phyloP scores from a whole-genome alignment of 495 filamentous ascomycete species.

The Aspergillus kassunensis region DNA sequence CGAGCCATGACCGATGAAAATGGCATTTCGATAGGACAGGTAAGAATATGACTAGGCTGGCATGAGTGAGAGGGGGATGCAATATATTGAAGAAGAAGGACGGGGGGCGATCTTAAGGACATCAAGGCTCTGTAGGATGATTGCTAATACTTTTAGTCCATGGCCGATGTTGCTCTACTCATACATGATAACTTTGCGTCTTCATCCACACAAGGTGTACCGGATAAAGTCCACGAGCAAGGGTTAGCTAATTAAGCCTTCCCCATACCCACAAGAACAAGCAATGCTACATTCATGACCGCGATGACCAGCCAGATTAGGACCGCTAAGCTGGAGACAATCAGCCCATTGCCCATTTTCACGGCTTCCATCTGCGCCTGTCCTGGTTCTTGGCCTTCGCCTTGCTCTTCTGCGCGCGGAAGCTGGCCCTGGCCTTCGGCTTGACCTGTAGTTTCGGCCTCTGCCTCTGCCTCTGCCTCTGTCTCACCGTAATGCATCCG shows the following conservation, averaged over 20 bases:
- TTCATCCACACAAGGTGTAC: no score
- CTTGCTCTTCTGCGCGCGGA: background rate
- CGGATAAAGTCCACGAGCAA: background rate
- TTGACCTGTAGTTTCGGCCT: background rate
- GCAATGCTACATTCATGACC: slow-evolving; percentile 68
- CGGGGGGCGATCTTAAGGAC: no score
- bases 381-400: background rate
- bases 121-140: no score
- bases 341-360: slow-evolving; percentile 60
- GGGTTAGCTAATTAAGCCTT: slow-evolving; percentile 29
- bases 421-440: background rate
- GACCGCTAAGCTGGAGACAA: slow-evolving; percentile 50
- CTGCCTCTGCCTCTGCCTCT: background rate
- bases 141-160: no score
- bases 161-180: no score
- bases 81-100: no score
- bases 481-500: slow-evolving; percentile 23
- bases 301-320: slow-evolving; percentile 66
- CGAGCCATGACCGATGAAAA: no score
- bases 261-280: slow-evolving; percentile 64
- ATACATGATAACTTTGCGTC: no score
- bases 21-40: no score
- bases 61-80: no score
- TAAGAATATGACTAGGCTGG: no score
- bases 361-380: slow-evolving; percentile 28